Conservation (phyloP, 2,329 filamentous ascomycete species). For the Parastagonospora nodorum region DNA sequence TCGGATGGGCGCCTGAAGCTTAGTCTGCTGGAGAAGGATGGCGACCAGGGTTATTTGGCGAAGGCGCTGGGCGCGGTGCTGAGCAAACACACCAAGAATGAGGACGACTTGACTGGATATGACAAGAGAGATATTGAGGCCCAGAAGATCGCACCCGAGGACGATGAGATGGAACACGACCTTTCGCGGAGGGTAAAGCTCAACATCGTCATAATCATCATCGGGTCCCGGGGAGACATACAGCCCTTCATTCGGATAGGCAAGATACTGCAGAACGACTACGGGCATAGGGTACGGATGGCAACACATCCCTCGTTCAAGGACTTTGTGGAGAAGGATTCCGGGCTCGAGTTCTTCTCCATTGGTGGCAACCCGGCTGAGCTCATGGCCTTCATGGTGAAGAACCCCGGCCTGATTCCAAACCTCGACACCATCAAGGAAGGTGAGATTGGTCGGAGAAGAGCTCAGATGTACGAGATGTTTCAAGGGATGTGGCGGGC, state of each 20-base stretch:
- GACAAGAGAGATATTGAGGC: conserved; percentile 8
- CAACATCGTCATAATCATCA: conserved; percentile 84
- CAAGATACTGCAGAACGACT: conserved; percentile 70
- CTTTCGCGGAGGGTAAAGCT: conserved; percentile 55
- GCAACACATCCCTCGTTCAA: conserved; percentile 80
- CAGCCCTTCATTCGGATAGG: conserved; percentile 80
- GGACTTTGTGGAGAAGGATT: conserved; percentile 74
- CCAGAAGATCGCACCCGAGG: conserved; percentile 36
- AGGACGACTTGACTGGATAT: conserved; percentile 36
- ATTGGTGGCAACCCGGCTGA: conserved; percentile 80
- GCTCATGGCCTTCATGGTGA: conserved; percentile 88
- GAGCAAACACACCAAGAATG: conserved; percentile 57
- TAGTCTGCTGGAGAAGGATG: conserved; percentile 69
- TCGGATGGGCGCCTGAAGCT: conserved; percentile 74
- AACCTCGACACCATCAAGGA: conserved; percentile 72
- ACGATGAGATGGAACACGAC: conserved; percentile 42
- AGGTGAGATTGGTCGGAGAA: conserved; percentile 71
- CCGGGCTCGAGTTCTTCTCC: conserved; percentile 77
- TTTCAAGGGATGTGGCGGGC: conserved; percentile 82
- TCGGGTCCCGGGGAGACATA: conserved; percentile 78
- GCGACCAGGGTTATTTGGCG: conserved; percentile 71
- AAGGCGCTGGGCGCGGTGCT: conserved; percentile 72
- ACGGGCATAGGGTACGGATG: conserved; percentile 76
- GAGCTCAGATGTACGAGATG: conserved; percentile 78
- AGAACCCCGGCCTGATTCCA: conserved; percentile 78